Evolutionary conservation across 139 green algal genomes (phyloP).

Genomic region (Tetradesmus lagerheimii): DNA sequence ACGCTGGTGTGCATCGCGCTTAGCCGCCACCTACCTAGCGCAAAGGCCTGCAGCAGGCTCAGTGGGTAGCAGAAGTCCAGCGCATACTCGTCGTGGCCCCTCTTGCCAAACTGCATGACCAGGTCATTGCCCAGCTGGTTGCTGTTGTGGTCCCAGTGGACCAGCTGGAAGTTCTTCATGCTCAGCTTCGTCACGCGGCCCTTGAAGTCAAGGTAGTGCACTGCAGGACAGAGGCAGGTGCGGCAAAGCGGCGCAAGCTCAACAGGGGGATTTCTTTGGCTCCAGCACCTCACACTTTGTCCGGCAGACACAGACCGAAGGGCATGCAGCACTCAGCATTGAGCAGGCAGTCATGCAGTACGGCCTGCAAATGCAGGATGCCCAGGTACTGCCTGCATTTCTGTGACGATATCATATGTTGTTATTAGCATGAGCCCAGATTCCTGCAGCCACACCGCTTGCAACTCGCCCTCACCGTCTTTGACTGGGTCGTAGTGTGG

Average conservation of each 20-base stretch:
- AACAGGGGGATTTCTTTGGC: no score
- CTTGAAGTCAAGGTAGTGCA: conserved; percentile 97
- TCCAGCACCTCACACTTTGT: no score
- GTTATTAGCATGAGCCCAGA: background rate
- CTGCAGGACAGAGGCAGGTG: conserved; percentile 44
- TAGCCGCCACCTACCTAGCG: conserved; percentile 38
- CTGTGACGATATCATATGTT: no score
- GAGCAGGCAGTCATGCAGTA: no score
- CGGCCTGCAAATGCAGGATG: no score
- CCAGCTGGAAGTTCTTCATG: conserved; percentile 99
- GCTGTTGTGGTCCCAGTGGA: conserved; percentile 75
- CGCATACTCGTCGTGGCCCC: conserved; percentile 86
- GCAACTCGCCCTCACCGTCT: conserved; percentile 37
- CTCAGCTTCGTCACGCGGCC: conserved; percentile 88
- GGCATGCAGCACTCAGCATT: background rate
- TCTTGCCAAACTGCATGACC: conserved; percentile 85
- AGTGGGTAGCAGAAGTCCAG: conserved; percentile 93
- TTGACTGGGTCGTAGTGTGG: conserved; percentile 57
- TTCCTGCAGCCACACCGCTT: no score
- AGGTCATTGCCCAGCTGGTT: conserved; percentile 68
- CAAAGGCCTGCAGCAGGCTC: conserved; percentile 85
- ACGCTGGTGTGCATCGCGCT: background rate
- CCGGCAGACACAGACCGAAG: no score
- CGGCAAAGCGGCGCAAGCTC: background rate
- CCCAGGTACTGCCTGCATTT: no score